Base-by-base conservation (phyloP, 768 basidiomycete genomes). In the Suillus ampliporus region DNA sequence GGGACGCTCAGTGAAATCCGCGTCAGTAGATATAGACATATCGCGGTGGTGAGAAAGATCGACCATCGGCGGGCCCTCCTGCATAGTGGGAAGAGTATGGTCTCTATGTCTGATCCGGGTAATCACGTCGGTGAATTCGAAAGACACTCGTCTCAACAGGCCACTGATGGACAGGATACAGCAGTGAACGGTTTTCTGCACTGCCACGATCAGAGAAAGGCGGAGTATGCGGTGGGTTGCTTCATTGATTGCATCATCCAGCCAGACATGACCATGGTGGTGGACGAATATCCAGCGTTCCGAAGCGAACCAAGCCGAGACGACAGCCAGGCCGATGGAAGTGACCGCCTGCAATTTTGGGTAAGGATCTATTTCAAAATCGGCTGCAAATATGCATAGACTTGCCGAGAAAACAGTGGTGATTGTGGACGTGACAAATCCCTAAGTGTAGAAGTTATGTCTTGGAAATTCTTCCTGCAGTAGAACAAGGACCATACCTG, bases 361-460 rank as follows among this genome's bases (percentile, higher is more conserved):
- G 41, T 71, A 50, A 70, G 72, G 46, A 40, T 48, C 9, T 48
- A 59, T 48, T 23, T 26, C n/a, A 26, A 56, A 35, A 19, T 35
- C 19, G 19, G 23, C 62, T 38, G 2, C 28, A 43, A 52, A 47
- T 31, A 21, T 21, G 19, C 40, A 47, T 44, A n/a, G 53, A 69
- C 74, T 75, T 60, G 60, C 75, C 38, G 91, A 92, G 67, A 93
- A 84, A 40, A 93, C 85, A 8, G 91, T 89, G n/a, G 91, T 92
- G 62, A 92, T 80, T 0, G 85, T 87, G 26, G 86, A 88, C 1
- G 90, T 91, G 43, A 88, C 76, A 13, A 66, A 67, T 40, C 83
- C 77, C 89, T 94, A 71, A 47, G 63, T 31, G 26, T 28, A 57
- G 26, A 44, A 44, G 31, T 35, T 51, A 31, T 52, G n/a, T 26